Conservation (phyloP, 768 basidiomycete genomes). For the Erythrobasidium yunnanense region DNA sequence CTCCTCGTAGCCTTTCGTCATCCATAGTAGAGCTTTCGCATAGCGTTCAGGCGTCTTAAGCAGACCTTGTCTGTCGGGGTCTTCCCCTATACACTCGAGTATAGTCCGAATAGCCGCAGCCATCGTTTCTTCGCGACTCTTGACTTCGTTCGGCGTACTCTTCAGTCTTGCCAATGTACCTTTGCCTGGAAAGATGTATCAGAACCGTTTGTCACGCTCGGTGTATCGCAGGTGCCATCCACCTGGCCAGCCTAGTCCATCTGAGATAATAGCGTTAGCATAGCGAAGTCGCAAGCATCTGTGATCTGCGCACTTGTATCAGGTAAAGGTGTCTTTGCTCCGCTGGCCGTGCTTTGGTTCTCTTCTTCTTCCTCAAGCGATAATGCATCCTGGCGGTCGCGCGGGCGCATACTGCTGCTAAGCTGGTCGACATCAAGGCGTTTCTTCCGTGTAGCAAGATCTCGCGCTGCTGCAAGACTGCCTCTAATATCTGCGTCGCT, state of each 20-base stretch:
- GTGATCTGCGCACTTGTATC: conserved; percentile 3
- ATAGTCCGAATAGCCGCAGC: conserved; percentile 76
- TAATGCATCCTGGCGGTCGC: not conserved
- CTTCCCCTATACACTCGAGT: conserved; percentile 95
- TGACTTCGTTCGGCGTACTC: conserved; percentile 26
- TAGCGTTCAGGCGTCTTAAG: conserved; percentile 86
- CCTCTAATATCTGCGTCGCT: conserved; percentile 5
- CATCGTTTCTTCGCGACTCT: conserved; percentile 50
- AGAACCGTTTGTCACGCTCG: not conserved
- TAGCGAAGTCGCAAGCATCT: not conserved
- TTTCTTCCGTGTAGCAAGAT: conserved; percentile 13
- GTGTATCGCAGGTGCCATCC: not conserved
- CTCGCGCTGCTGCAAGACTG: conserved; percentile 16
- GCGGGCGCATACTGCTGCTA: conserved; percentile 13
- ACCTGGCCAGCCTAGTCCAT: conserved; percentile 39
- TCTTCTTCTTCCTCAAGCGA: not conserved
- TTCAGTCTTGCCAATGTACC: conserved; percentile 33
- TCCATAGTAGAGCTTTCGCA: conserved; percentile 94
- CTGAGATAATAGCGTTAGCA: not conserved
- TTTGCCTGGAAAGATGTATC: conserved; percentile 28
- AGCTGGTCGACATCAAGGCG: conserved; percentile 1
- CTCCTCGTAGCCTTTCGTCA: conserved; percentile 98
- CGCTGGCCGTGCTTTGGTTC: not conserved
- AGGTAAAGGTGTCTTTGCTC: conserved; percentile 14
- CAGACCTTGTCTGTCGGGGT: conserved; percentile 88